phyloP scores from a whole-genome alignment of 1,284 basidiomycete species.

The Kwoniella shivajii region DNA sequence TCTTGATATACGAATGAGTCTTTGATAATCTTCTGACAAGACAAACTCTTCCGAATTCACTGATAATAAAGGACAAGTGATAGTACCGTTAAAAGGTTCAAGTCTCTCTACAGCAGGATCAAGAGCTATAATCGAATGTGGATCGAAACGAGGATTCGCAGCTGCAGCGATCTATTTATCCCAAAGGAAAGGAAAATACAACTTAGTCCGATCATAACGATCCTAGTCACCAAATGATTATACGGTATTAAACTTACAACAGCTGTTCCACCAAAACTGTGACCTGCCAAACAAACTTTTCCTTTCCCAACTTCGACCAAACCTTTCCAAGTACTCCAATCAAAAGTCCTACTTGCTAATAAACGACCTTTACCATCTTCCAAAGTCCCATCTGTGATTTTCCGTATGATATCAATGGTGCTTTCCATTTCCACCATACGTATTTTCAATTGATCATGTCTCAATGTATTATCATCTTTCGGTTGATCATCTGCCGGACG shows the following conservation, averaged over 20 bases:
- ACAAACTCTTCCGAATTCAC: slow-evolving; percentile 56
- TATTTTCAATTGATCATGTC: slow-evolving; percentile 57
- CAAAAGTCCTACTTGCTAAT: slow-evolving; percentile 12
- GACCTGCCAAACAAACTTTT: slow-evolving; percentile 47
- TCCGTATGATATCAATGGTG: slow-evolving; percentile 48
- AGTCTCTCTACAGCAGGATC: slow-evolving; percentile 35
- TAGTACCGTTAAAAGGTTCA: slow-evolving; percentile 47
- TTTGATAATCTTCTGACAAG: slow-evolving; percentile 41
- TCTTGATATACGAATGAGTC: slow-evolving; percentile 27
- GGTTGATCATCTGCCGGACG: slow-evolving; percentile 38
- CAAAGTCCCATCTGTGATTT: slow-evolving; percentile 40
- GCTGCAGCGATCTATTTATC: slow-evolving; percentile 22
- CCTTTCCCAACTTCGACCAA: slow-evolving; percentile 24
- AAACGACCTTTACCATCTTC: slow-evolving; percentile 11
- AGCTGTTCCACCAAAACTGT: slow-evolving; percentile 52
- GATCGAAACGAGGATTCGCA: slow-evolving; percentile 21
- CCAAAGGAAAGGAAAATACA: neutral
- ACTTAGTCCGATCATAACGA: neutral
- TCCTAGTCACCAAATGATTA: neutral
- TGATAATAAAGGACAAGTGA: slow-evolving; percentile 52
- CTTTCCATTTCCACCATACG: slow-evolving; percentile 56
- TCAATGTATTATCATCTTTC: slow-evolving; percentile 52
- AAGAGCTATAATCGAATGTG: slow-evolving; percentile 20
- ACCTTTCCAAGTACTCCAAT: slow-evolving; percentile 34
- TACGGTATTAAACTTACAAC: slow-evolving; percentile 35